phyloP scores from a whole-genome alignment of 192 early-diverging fungal genomes.

The Geosiphon pyriformis region DNA sequence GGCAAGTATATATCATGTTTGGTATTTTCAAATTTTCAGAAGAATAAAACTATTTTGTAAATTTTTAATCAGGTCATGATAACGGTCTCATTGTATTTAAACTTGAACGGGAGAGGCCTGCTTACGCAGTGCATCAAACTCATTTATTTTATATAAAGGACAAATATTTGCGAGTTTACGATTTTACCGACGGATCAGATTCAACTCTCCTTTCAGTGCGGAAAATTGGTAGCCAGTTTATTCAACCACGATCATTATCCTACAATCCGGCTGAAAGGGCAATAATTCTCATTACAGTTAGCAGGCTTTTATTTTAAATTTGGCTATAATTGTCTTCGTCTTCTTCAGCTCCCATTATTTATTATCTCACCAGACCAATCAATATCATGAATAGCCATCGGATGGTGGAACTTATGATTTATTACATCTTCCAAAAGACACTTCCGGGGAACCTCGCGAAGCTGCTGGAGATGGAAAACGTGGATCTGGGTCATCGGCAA shows the following conservation, averaged over 20 bases:
- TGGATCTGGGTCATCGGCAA: slow-evolving; percentile 74
- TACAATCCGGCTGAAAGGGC: slow-evolving; percentile 94
- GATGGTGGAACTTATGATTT: slow-evolving; percentile 93
- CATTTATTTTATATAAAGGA: slow-evolving; percentile 86
- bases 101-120: slow-evolving; percentile 94
- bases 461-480: slow-evolving; percentile 62
- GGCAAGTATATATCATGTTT: slow-evolving; percentile 39
- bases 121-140: slow-evolving; percentile 78
- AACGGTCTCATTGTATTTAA: slow-evolving; percentile 98
- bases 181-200: slow-evolving; percentile 75
- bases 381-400: slow-evolving; percentile 41
- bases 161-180: slow-evolving; percentile 76
- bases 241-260: slow-evolving; percentile 76
- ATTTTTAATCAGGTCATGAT: slow-evolving; percentile 70
- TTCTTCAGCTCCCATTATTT: no score
- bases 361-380: background rate
- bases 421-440: slow-evolving; percentile 74
- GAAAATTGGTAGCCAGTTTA: slow-evolving; percentile 63
- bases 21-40: background rate
- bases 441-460: slow-evolving; percentile 58
- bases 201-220: slow-evolving; percentile 74
- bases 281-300: slow-evolving; percentile 76
- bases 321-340: no score
- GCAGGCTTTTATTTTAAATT: slow-evolving; percentile 17
- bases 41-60: background rate